Evolutionary conservation across 23 red algal genomes (phyloP).

Genomic region (Gracilaria gracilis): DNA sequence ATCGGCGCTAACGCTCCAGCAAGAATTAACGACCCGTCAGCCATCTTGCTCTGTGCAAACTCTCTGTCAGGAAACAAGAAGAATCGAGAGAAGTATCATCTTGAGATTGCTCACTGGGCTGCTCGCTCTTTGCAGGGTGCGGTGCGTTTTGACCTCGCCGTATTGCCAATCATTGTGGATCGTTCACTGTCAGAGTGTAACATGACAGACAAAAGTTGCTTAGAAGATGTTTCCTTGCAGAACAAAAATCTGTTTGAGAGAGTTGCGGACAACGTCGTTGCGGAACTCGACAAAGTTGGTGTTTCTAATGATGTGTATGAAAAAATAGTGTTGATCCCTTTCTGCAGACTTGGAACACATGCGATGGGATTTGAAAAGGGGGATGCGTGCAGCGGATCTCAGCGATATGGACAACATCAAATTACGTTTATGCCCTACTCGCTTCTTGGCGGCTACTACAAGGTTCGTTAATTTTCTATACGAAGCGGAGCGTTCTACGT

Average conservation of each 20-base stretch:
- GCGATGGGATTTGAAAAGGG: conserved; percentile 17
- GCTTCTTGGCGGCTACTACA: conserved; percentile 41
- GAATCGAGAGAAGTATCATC: not conserved
- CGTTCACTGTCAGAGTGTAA: conserved; percentile 28
- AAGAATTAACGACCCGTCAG: not conserved
- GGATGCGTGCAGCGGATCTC: conserved; percentile 25
- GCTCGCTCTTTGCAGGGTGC: conserved; percentile 46
- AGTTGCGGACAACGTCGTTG: conserved; percentile 31
- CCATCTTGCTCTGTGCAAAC: conserved; percentile 42
- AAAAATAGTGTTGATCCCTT: conserved; percentile 37
- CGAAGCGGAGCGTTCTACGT: no score
- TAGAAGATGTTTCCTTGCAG: not conserved
- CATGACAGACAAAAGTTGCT: not conserved
- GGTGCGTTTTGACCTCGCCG: conserved; percentile 51
- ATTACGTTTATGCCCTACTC: conserved; percentile 45
- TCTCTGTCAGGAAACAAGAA: conserved; percentile 61
- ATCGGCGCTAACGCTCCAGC: not conserved
- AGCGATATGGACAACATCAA: conserved; percentile 51
- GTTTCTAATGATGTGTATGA: conserved; percentile 7
- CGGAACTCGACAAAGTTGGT: conserved; percentile 38
- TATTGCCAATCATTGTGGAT: conserved; percentile 31
- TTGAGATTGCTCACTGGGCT: conserved; percentile 59
- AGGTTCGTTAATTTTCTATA: conserved; percentile 16
- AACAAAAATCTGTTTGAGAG: conserved; percentile 11
- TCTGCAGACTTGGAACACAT: conserved; percentile 54